Conservation (phyloP, 106 monocot genomes). For the Allium sativum region DNA sequence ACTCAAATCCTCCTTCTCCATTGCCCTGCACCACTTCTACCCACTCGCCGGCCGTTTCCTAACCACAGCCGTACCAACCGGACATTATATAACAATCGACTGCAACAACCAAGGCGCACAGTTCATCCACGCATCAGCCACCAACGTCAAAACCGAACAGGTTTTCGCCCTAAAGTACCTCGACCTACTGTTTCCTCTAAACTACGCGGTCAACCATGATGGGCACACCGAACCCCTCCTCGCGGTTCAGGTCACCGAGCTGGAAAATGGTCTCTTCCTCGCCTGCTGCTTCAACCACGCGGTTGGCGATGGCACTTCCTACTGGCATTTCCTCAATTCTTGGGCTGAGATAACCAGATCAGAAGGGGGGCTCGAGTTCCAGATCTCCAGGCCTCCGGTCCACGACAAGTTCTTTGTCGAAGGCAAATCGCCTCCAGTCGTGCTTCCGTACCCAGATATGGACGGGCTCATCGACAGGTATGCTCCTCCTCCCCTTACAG, state of each 20-base stretch:
- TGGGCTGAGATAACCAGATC: constrained; percentile 14
- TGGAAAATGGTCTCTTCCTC: constrained; percentile 53
- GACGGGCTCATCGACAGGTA: constrained; percentile 25
- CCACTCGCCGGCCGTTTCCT: constrained; percentile 70
- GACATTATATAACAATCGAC: constrained; percentile 1
- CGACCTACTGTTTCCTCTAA: constrained; percentile 51
- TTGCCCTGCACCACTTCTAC: constrained; percentile 50
- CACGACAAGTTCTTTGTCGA: constrained; percentile 52
- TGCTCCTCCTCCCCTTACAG: constrained; percentile 25
- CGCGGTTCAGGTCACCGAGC: constrained; percentile 57
- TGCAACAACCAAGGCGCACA: constrained; percentile 2
- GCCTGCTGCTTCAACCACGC: constrained; percentile 52
- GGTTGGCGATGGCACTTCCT: constrained; percentile 51
- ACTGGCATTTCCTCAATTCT: constrained; percentile 49
- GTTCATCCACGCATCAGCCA: constrained; percentile 3
- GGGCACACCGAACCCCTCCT: constrained; percentile 44
- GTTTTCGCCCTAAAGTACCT: constrained; percentile 10
- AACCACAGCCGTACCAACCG: constrained; percentile 8
- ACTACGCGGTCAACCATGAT: constrained; percentile 41
- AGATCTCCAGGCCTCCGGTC: constrained; percentile 28
- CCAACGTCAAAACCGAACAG: neutral
- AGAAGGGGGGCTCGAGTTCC: neutral
- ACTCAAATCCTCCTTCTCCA: constrained; percentile 45
- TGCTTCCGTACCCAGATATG: constrained; percentile 29
- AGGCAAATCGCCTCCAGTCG: constrained; percentile 31